Conservation (phyloP, 2,329 filamentous ascomycete genomes). For the Dactylonectria estremocensis region DNA sequence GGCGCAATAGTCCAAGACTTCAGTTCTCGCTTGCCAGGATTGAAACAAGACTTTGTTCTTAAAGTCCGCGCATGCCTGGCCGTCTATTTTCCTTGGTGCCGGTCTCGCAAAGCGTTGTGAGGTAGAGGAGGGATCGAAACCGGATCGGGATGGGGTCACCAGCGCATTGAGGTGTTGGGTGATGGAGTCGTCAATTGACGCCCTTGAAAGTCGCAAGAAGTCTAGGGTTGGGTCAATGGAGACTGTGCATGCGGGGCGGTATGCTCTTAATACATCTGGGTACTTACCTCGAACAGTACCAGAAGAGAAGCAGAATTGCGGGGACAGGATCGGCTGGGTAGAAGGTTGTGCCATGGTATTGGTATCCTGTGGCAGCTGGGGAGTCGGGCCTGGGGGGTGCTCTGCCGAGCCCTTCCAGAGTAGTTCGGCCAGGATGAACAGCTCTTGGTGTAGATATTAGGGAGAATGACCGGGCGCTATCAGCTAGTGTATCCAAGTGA, state of each 20-base stretch:
- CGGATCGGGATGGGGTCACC: slow-evolving; percentile 77
- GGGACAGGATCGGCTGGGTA: slow-evolving; percentile 71
- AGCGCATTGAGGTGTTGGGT: slow-evolving; percentile 93
- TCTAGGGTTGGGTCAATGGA: slow-evolving; percentile 68
- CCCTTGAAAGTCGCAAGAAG: slow-evolving; percentile 89
- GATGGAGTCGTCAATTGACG: slow-evolving; percentile 92
- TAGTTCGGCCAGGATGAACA: slow-evolving; percentile 63
- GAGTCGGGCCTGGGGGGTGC: slow-evolving; percentile 54
- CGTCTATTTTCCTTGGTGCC: slow-evolving; percentile 68
- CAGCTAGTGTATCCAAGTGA: slow-evolving; percentile 27
- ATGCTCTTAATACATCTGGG: slow-evolving; percentile 53
- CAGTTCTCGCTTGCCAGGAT: slow-evolving; percentile 86
- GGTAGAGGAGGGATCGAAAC: slow-evolving; percentile 87
- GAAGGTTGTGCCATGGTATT: slow-evolving; percentile 66
- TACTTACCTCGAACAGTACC: slow-evolving; percentile 76
- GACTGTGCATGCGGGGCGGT: background rate
- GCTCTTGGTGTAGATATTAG: slow-evolving; percentile 7
- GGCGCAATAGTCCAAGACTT: slow-evolving; percentile 91
- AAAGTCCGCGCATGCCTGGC: slow-evolving; percentile 78
- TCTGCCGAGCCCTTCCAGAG: slow-evolving; percentile 63
- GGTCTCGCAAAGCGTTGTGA: slow-evolving; percentile 71
- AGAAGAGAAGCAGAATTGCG: slow-evolving; percentile 85
- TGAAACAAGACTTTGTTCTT: slow-evolving; percentile 86
- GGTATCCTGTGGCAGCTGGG: slow-evolving; percentile 52
- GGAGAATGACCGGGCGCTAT: background rate